Base-by-base conservation (phyloP, 768 basidiomycete genomes). In the Auricularia auricula-judae region DNA sequence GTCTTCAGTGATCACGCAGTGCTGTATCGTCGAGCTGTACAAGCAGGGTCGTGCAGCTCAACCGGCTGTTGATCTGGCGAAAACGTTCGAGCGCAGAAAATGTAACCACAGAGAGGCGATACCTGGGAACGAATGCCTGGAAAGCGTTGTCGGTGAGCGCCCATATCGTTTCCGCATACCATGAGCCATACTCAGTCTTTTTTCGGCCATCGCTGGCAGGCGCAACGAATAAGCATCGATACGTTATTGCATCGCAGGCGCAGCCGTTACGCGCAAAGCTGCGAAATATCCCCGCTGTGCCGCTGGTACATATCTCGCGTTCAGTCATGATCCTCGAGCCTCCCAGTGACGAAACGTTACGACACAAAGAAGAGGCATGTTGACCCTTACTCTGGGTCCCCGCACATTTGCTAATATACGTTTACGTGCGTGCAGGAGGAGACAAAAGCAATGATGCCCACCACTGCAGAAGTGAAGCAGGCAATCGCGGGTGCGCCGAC, bases 51-150 rank as follows among this genome's bases (percentile, higher is more conserved):
- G 82, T 65, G 71, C 80, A 1, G 82, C 83, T 36, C 94, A 98
- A 71, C 76, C 82, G 0, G 84, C 87, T 0, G 87, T 93, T 0
- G 91, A 97, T 72, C 80, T 97, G 53, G 96, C 97, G 1, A 98
- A 98, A 76, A 82, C 80, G 0, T 98, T 97, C 68, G 96, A 98
- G 76, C 82, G 96, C 64, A 75, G 97, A 68, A 93, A 89, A 76
- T 99, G 97, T 73, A 98, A 98, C 72, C 97, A 99, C 73, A 81
- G 86, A 66, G 89, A 94, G 70, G 79, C 89, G n/a, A 89, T 98
- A 35, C 79, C 83, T 0, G 89, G 89, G 36, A 85, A 89, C 60
- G 92, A 93, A 18, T 99, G 97, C 73, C 77, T 99, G 35, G 70
- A 77, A 4, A 83, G 83, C 65, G 87, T 98, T 58, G 80, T 97